Evolutionary conservation across 108 stramenopile genomes (phyloP).

Genomic region (Bacterosira constricta): DNA sequence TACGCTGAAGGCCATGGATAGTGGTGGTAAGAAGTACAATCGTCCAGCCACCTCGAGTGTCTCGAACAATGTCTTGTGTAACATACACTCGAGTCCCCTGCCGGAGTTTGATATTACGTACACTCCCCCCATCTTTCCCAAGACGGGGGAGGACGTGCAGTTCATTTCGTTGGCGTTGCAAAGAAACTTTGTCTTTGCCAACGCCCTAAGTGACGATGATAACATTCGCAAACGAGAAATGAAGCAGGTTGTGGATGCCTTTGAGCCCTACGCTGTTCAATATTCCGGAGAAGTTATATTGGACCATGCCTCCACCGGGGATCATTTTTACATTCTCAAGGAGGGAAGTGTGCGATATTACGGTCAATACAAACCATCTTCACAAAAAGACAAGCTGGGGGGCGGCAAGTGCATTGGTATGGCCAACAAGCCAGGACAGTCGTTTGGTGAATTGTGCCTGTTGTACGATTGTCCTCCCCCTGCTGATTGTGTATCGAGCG

Average conservation of each 20-base stretch:
- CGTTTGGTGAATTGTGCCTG: slow-evolving; percentile 93
- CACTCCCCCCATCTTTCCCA: slow-evolving; percentile 41
- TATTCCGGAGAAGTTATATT: slow-evolving; percentile 71
- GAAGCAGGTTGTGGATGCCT: slow-evolving; percentile 37
- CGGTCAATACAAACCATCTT: slow-evolving; percentile 21
- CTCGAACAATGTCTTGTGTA: slow-evolving; percentile 30
- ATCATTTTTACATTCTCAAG: slow-evolving; percentile 86
- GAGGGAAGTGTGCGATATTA: slow-evolving; percentile 49
- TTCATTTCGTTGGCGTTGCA: slow-evolving; percentile 42
- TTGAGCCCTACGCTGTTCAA: slow-evolving; percentile 14
- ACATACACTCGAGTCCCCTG: slow-evolving; percentile 35
- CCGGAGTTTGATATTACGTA: slow-evolving; percentile 38
- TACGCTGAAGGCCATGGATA: neutral
- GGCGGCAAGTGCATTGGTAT: slow-evolving; percentile 65
- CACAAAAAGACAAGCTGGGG: slow-evolving; percentile 48
- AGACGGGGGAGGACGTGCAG: slow-evolving; percentile 15
- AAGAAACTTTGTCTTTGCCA: slow-evolving; percentile 47
- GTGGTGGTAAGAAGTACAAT: neutral
- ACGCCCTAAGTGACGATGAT: slow-evolving; percentile 42
- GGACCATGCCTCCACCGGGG: slow-evolving; percentile 85
- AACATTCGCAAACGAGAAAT: slow-evolving; percentile 34
- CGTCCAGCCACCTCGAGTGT: slow-evolving; percentile 31
- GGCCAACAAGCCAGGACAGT: slow-evolving; percentile 58
- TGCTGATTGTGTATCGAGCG: slow-evolving; percentile 78
- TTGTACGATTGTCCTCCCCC: slow-evolving; percentile 95